A percentile compares a stretch with the other conserved stretches of the same genome.
phyloP scores from a whole-genome alignment of 306 rosid species.

The Medicago truncatula region MtrunA17r5.0-ANR NC_053044.1:39879501-39880000 shows the following conservation, averaged over 20 bases:
- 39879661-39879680: constrained; percentile 35
- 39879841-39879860: constrained; percentile 64
- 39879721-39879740: constrained; percentile 41
- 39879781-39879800: constrained; percentile 40
- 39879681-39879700: constrained; percentile 17
- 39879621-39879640: constrained; percentile 22
- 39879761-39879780: constrained; percentile 44
- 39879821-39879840: constrained; percentile 51
- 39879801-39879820: constrained; percentile 50
- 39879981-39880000: constrained; percentile 28
- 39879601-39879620: constrained; percentile 26
- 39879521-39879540: constrained; percentile 38
- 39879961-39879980: constrained; percentile 8
- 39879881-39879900: constrained; percentile 44
- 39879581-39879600: constrained; percentile 71
- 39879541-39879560: constrained; percentile 14
- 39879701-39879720: constrained; percentile 38
- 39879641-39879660: constrained; percentile 41
- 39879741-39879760: constrained; percentile 40
- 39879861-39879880: constrained; percentile 52
- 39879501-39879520: constrained; percentile 42
- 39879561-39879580: constrained; percentile 44
- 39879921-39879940: constrained; percentile 43
- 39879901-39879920: constrained; percentile 40
- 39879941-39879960: constrained; percentile 15